Evolutionary conservation across 805 yeast species (phyloP), one percentile per base, ranked within the genome.

Genomic region (Zygosaccharomyces siamensis): DNA sequence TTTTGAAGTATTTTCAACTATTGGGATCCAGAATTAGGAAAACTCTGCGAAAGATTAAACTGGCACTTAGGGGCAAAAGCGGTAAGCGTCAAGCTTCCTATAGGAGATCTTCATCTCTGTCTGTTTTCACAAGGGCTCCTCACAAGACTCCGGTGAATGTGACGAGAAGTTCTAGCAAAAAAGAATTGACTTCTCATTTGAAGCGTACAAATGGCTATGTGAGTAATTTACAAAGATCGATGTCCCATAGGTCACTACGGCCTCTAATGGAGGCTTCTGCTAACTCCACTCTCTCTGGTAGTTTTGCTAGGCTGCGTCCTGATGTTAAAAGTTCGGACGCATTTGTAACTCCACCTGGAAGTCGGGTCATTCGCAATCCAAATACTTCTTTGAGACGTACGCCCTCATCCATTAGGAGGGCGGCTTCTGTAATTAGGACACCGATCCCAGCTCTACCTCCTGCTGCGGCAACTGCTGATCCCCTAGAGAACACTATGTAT

Each of bases 351-450:
- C 44, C 44, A 21, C 44, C 44, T 21, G 44, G 44, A 11, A 41
- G 44, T 7, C 21, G 44, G 12, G 23, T 42, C 6, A 31, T 33
- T 12, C 47, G 44, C 7, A 46, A 47, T 21, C 52, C 52, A 5
- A 48, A 51, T 3, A 43, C 59, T 5, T 58, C 67, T 16, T 48
- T 67, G 38, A 59, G 69, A 51, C 59, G 71, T 30, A 64, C 70
- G 0, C 63, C 65, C 6, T 67, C 71, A 0, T 64, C 69, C 5
- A 66, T 67, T 18, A 65, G 63, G 50, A 58, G 71, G 48, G 71
- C 71, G 8, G 70, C 69, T 4, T 67, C 71, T 1, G 60, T 58
- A 1, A 55, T 66, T 27, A 62, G 61, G 8, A 47, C 63, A 2
- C 48, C 60, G 4, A 51, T 39, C 26, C 44, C 45, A 16, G 35